Conservation (phyloP, 495 filamentous ascomycete genomes). For the Aspergillus ellipticus region DNA sequence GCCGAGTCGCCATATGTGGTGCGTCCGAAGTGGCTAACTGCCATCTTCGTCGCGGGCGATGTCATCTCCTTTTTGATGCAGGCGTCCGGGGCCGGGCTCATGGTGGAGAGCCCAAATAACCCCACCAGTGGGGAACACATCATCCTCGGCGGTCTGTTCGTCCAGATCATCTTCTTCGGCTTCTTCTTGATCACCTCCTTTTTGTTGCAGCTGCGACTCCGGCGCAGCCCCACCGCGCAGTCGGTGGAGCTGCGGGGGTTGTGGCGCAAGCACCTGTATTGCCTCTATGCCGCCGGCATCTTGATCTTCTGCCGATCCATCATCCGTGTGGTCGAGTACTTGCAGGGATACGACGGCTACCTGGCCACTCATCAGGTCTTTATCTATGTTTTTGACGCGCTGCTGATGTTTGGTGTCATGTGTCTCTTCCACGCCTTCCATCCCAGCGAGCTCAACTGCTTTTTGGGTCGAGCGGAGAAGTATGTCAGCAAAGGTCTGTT, state of each 20-base stretch:
- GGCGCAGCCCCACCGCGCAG: constrained; percentile 17
- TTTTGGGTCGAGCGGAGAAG: too few species aligned
- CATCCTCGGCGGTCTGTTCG: constrained; percentile 35
- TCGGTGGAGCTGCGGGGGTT: constrained; percentile 17
- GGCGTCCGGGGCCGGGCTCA: constrained; percentile 18
- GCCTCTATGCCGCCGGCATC: constrained; percentile 48
- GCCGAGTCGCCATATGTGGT: too few species aligned
- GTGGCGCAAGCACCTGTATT: constrained; percentile 28
- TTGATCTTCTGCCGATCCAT: constrained; percentile 61
- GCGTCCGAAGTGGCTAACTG: constrained; percentile 22
- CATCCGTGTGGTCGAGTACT: constrained; percentile 61
- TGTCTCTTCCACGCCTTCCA: constrained; percentile 43
- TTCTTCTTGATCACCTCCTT: constrained; percentile 31
- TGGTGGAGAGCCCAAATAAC: constrained; percentile 12
- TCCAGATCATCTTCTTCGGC: constrained; percentile 40
- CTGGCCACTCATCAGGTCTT: constrained; percentile 53
- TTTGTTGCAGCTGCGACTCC: constrained; percentile 33
- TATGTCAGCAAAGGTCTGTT: too few species aligned
- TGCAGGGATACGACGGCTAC: constrained; percentile 51
- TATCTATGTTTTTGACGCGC: constrained; percentile 61
- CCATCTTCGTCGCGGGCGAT: constrained; percentile 30
- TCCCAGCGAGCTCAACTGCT: constrained; percentile 26
- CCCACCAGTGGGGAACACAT: constrained; percentile 31
- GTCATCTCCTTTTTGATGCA: constrained; percentile 27
- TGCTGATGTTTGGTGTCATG: constrained; percentile 55